Conservation (phyloP, 495 filamentous ascomycete genomes). For the Talaromyces nanjingensis region DNA sequence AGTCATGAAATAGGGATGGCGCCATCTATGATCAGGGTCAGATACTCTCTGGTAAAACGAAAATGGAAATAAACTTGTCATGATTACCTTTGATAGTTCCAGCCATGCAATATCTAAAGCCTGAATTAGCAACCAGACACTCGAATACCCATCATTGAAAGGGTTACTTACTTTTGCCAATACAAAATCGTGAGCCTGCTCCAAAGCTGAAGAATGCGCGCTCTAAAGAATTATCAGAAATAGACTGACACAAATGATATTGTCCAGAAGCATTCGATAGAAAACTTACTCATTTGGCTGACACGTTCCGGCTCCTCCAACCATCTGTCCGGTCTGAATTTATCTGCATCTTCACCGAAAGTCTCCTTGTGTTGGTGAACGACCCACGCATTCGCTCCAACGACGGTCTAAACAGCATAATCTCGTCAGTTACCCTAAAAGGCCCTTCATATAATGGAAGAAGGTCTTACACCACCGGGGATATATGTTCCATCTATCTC, state of each 20-base stretch:
- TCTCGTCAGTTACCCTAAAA: not conserved
- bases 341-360: slow-evolving; percentile 40
- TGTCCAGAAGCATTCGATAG: not conserved
- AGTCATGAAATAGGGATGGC: not conserved
- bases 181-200: not conserved
- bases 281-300: not conserved
- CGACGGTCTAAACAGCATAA: slow-evolving; percentile 8
- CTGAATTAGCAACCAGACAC: not conserved
- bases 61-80: not conserved
- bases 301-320: slow-evolving; percentile 17
- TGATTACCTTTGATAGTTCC: not conserved
- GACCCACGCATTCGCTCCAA: slow-evolving; percentile 19
- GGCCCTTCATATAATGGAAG: not conserved
- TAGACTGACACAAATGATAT: not conserved
- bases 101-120: not conserved
- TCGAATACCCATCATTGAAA: not conserved
- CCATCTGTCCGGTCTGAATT: slow-evolving; percentile 49
- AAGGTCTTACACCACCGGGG: slow-evolving; percentile 8
- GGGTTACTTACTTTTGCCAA: not conserved
- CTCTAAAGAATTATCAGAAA: not conserved
- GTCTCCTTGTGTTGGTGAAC: slow-evolving; percentile 25
- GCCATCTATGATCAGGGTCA: not conserved
- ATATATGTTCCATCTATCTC: slow-evolving; percentile 20
- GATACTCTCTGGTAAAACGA: not conserved
- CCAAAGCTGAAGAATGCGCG: not conserved